Percentiles rank a stretch among this genome's conserved stretches.
These are phyloP conservation scores for Fusarium mundagurra DNA, from an alignment of 2,329 filamentous ascomycete genomes.

Conservation along the genomic window DNA sequence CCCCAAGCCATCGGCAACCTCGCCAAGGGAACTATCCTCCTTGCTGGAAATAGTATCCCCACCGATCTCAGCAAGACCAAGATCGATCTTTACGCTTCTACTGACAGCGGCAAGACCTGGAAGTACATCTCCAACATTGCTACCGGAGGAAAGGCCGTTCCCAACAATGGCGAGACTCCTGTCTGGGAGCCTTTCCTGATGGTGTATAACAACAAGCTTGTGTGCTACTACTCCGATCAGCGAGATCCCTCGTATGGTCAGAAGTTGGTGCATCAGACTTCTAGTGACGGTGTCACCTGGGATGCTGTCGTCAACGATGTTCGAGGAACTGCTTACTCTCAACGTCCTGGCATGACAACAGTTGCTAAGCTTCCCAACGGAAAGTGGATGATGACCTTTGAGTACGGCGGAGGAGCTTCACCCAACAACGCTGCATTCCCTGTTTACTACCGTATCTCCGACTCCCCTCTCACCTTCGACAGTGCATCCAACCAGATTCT, in stretches of 20 bases:
- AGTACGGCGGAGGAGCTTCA: background rate
- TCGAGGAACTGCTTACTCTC: conserved; percentile 49
- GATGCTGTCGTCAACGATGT: conserved; percentile 67
- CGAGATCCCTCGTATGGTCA: conserved; percentile 8
- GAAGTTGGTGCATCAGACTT: conserved; percentile 67
- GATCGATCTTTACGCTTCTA: conserved; percentile 26
- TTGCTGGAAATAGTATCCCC: conserved; percentile 8
- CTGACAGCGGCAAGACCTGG: conserved; percentile 8
- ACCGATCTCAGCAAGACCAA: conserved; percentile 5
- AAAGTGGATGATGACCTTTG: conserved; percentile 28
- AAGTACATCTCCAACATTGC: conserved; percentile 21
- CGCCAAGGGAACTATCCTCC: conserved; percentile 47
- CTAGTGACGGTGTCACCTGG: conserved; percentile 70
- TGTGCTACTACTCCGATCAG: conserved; percentile 28
- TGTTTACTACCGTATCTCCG: conserved; percentile 11
- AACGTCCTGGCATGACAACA: conserved; percentile 22
- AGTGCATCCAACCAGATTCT: background rate
- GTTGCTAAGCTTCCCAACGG: background rate
- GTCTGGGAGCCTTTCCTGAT: conserved; percentile 30
- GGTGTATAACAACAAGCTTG: background rate
- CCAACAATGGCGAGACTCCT: conserved; percentile 4
- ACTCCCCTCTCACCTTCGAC: conserved; percentile 18
- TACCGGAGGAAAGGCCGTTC: conserved; percentile 5
- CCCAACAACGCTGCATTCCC: background rate
- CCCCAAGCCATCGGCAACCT: conserved; percentile 65